These are phyloP conservation scores for Seiridium unicorne DNA, from an alignment of 2,329 filamentous ascomycete species.

Conservation along the genomic window DNA sequence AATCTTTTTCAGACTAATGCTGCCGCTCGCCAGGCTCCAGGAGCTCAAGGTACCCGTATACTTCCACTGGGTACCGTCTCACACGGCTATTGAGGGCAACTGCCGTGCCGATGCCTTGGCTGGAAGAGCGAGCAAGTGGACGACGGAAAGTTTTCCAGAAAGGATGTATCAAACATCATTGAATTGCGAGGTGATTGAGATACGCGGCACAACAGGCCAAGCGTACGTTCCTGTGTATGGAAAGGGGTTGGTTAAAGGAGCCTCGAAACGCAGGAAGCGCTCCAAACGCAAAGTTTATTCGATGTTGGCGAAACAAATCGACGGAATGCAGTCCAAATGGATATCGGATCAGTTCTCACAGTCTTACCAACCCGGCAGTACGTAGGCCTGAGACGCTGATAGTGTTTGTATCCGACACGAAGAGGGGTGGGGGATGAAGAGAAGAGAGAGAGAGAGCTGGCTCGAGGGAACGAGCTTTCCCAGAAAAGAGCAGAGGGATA, in stretches of 20 bases:
- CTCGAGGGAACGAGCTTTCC: no score
- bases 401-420: no score
- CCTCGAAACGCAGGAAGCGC: no score
- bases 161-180: neutral
- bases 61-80: constrained; percentile 1
- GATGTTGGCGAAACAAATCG: neutral
- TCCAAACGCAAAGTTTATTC: neutral
- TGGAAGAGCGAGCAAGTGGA: neutral
- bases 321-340: neutral
- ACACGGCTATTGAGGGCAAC: neutral
- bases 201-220: neutral
- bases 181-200: neutral
- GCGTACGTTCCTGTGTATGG: no score
- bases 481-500: no score
- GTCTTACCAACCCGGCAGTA: neutral
- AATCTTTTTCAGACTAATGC: neutral
- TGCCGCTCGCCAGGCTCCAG: neutral
- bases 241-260: no score
- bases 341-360: neutral
- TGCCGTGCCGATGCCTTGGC: neutral
- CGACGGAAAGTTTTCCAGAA: neutral
- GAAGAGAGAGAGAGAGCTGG: no score
- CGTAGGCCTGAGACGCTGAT: neutral
- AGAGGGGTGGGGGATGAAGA: no score
- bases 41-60: neutral